These are phyloP conservation scores for Purpureocillium lavendulum DNA, from an alignment of 2,329 filamentous ascomycete genomes.

Conservation along the genomic window DNA sequence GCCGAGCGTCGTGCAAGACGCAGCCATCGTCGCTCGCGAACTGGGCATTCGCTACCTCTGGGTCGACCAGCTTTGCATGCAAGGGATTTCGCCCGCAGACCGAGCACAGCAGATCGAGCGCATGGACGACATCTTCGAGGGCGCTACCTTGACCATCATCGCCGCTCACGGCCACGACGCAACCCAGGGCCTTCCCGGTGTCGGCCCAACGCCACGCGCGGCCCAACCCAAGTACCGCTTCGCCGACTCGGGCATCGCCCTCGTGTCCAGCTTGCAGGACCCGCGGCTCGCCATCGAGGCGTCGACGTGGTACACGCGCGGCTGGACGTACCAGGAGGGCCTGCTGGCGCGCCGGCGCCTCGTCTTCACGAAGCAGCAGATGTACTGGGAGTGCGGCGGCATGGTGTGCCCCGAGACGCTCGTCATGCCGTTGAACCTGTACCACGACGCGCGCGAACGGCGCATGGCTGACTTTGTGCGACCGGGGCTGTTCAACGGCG, in stretches of 20 bases:
- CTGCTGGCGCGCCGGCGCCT: constrained; percentile 26
- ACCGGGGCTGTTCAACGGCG: constrained; percentile 24
- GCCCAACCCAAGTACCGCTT: constrained; percentile 22
- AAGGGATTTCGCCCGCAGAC: constrained; percentile 13
- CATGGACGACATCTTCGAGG: constrained; percentile 29
- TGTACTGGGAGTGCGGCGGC: constrained; percentile 30
- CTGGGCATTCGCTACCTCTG: constrained; percentile 27
- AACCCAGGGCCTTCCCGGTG: constrained; percentile 24
- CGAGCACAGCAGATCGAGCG: constrained; percentile 20
- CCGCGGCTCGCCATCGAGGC: constrained; percentile 18
- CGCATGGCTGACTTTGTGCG: constrained; percentile 26
- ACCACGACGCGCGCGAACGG: constrained; percentile 22
- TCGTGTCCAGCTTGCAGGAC: constrained; percentile 23
- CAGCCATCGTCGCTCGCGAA: constrained; percentile 18
- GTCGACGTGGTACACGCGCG: constrained; percentile 25
- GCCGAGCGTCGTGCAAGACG: constrained; percentile 23
- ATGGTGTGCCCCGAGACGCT: constrained; percentile 28
- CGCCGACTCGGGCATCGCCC: constrained; percentile 19
- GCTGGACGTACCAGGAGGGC: constrained; percentile 32
- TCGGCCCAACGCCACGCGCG: constrained; percentile 17
- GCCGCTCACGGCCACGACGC: constrained; percentile 25
- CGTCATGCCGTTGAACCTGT: constrained; percentile 20
- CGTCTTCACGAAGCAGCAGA: constrained; percentile 28
- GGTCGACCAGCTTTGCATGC: constrained; percentile 28
- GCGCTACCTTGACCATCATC: constrained; percentile 27